phyloP scores from a whole-genome alignment of 306 rosid genomes.

The Dalbergia oliveri region DNA sequence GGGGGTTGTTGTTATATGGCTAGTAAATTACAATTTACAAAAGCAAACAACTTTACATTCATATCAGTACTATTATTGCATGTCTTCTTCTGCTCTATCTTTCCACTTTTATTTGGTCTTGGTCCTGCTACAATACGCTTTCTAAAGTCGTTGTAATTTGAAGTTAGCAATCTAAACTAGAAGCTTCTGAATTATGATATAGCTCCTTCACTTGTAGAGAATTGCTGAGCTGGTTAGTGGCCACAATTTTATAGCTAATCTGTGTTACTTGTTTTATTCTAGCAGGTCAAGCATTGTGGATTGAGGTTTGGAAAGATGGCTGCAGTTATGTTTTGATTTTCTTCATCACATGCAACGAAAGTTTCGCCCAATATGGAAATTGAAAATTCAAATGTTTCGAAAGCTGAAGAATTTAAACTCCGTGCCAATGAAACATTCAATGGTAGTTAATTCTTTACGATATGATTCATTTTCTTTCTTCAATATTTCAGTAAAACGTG shows the following conservation, averaged over 20 bases:
- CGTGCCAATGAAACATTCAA: conserved; percentile 87
- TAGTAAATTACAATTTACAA: not conserved
- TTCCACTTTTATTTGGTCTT: not conserved
- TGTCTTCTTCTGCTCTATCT: not conserved
- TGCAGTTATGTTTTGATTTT: conserved; percentile 52
- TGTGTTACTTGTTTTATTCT: conserved; percentile 25
- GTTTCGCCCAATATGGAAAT: conserved; percentile 65
- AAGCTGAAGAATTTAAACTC: conserved; percentile 81
- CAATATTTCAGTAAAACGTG: conserved; percentile 7
- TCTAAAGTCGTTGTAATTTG: not conserved
- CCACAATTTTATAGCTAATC: conserved; percentile 21
- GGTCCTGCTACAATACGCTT: not conserved
- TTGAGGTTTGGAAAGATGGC: conserved; percentile 31
- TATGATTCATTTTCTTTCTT: conserved; percentile 24
- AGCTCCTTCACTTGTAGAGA: conserved; percentile 8
- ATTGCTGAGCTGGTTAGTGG: not conserved
- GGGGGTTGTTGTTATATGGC: not conserved
- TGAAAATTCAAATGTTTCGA: conserved; percentile 58
- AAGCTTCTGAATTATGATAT: not conserved
- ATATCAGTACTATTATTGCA: not conserved
- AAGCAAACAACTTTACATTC: not conserved
- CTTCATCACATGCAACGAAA: conserved; percentile 42
- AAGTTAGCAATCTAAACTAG: not conserved
- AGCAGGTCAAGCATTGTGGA: conserved; percentile 44
- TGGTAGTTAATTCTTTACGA: conserved; percentile 56